Base-by-base conservation (phyloP, 1,284 basidiomycete genomes). In the Melampsora americana region DNA sequence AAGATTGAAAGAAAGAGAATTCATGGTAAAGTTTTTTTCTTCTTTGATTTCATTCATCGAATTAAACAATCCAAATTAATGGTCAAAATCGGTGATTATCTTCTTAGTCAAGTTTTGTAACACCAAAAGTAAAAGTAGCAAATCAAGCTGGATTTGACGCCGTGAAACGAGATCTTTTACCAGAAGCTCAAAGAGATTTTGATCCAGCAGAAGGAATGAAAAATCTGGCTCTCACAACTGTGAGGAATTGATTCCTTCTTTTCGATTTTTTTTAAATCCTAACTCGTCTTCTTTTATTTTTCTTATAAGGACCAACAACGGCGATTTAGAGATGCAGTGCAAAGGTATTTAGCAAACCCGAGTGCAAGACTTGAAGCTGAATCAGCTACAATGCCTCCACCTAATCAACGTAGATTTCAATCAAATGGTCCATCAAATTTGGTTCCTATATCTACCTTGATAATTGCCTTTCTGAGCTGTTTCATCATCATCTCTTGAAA, bases 131-230 rank as follows among this genome's bases (percentile, higher is more conserved):
- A 12, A 74, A 61, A 28, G 66, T 53, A 50, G 72, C 72, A 4
- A 61, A 74, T 42, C 72, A 74, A 61, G 72, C 65, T 1, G 72
- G 72, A 4, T 74, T 74, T 30, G 72, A 74, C 12, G 64, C 72
- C 0, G 46, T 74, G 28, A 74, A 74, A 46, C 56, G 59, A 56
- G 32, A 2, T n/a, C 28, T 74, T 35, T 66, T 65, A 46, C 72
- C 72, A 5, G 72, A 74, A 28, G 50, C 42, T 3, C 72, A 74
- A 59, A 28, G 42, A 42, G 23, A 12, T 9, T 74, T 74, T n/a
- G 72, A 74, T 32, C 35, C 65, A 7, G 23, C 65, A 2, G 50
- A 74, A 61, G 72, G 72, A 35, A 74, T 74, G 65, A 66, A 67
- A 61, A 74, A 65, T 35, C 9, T 74, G 20, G 11, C 46, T 16